Evolutionary conservation across 73 alveolate genomes (phyloP).

Genomic region (Tetrahymena malaccensis): DNA sequence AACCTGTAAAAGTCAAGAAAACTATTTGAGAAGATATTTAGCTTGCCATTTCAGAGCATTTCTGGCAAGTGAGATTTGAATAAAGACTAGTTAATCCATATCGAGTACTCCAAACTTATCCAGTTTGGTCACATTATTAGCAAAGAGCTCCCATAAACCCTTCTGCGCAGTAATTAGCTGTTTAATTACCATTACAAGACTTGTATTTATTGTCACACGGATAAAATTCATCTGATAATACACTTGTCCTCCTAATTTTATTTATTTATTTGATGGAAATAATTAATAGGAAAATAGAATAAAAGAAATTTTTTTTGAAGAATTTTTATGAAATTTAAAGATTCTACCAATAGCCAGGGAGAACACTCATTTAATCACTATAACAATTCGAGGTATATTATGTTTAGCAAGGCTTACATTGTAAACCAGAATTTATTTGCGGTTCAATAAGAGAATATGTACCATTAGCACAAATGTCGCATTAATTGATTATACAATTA

Average conservation of each 20-base stretch:
- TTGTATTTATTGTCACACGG: neutral
- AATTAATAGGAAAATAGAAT: neutral
- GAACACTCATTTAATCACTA: neutral
- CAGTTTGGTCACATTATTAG: neutral
- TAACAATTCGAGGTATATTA: neutral
- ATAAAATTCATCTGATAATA: neutral
- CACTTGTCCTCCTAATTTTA: neutral
- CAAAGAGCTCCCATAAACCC: neutral
- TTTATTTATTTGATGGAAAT: too few species aligned
- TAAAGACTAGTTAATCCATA: neutral
- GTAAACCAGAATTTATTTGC: neutral
- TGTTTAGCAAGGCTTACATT: neutral
- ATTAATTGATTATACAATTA: neutral
- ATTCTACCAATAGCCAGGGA: neutral
- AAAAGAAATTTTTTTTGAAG: neutral
- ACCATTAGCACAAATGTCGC: neutral
- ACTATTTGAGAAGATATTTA: neutral
- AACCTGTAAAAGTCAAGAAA: neutral
- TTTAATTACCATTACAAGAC: neutral
- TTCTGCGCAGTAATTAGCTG: neutral
- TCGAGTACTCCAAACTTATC: neutral
- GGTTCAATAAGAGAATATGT: neutral
- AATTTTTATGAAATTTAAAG: neutral
- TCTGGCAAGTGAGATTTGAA: neutral
- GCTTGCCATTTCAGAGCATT: neutral